phyloP scores from a whole-genome alignment of 2,329 filamentous ascomycete genomes.

The Fonsecaea erecta region DNA sequence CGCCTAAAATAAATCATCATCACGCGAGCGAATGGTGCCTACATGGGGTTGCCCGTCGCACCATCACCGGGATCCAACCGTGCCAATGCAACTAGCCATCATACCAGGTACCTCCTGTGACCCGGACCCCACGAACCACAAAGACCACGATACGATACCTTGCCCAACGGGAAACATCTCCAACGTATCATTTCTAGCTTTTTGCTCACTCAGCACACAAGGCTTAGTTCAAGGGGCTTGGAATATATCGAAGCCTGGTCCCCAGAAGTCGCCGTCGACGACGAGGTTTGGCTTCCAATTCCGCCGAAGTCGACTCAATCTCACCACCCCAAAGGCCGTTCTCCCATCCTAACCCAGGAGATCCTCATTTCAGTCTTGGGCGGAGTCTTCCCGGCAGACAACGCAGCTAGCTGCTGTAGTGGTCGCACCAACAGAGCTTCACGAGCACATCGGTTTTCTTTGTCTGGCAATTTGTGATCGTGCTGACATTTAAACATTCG shows the following conservation, averaged over 20 bases:
- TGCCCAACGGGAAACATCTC: background rate
- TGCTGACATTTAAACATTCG: background rate
- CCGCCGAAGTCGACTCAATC: background rate
- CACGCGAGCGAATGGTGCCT: background rate
- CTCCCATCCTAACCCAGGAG: background rate
- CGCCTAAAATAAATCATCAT: too few species aligned
- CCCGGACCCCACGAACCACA: background rate
- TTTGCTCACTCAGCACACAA: background rate
- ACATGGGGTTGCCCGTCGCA: background rate
- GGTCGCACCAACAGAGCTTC: background rate
- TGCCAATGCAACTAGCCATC: background rate
- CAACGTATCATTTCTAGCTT: background rate
- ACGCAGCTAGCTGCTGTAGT: background rate
- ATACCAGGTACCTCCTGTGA: background rate
- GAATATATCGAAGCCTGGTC: background rate
- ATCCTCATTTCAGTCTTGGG: background rate
- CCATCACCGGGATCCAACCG: background rate
- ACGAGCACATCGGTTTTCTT: background rate
- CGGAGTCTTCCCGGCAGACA: background rate
- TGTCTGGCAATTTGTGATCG: background rate
- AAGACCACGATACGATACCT: background rate
- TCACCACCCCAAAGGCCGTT: background rate
- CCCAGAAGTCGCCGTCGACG: background rate
- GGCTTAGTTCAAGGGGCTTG: constrained; percentile 1
- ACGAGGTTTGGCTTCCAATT: background rate